Percentiles rank a stretch among this genome's conserved stretches.
These are phyloP conservation scores for Patellifolia procumbens DNA, from an alignment of 179 eudicot species.

Conservation along the genomic window DNA sequence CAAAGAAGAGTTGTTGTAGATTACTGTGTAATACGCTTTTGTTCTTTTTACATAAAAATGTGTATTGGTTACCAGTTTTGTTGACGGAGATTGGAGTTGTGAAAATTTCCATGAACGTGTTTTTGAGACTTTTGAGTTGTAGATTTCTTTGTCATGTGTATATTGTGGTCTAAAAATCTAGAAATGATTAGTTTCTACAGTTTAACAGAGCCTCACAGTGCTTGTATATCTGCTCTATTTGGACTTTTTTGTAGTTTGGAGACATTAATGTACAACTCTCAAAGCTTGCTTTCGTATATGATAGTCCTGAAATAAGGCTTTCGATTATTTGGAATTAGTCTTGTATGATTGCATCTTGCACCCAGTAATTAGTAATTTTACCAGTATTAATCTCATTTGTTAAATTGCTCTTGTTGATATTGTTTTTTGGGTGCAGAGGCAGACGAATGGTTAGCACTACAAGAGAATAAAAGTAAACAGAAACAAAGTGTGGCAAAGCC, in stretches of 20 bases:
- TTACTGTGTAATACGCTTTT: constrained; percentile 13
- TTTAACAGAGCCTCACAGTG: neutral
- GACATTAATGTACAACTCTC: neutral
- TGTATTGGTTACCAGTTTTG: constrained; percentile 15
- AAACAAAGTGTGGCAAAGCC: no score
- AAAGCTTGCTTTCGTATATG: neutral
- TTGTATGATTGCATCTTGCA: no score
- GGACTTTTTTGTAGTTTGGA: neutral
- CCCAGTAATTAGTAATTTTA: no score
- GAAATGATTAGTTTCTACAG: neutral
- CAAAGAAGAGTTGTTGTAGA: constrained; percentile 18
- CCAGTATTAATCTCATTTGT: no score
- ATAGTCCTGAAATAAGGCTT: no score
- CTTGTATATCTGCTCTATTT: neutral
- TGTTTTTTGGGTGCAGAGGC: no score
- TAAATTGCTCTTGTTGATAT: no score
- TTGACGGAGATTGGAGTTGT: constrained; percentile 11
- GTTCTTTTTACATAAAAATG: neutral
- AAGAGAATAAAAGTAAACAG: no score
- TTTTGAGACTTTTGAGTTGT: constrained; percentile 6
- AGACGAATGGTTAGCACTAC: no score
- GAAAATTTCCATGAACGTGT: neutral
- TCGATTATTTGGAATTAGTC: no score
- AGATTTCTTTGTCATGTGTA: constrained; percentile 10
- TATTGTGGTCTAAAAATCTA: neutral